Conservation (phyloP, 2,329 filamentous ascomycete genomes). For the Diplodia seriata region DNA sequence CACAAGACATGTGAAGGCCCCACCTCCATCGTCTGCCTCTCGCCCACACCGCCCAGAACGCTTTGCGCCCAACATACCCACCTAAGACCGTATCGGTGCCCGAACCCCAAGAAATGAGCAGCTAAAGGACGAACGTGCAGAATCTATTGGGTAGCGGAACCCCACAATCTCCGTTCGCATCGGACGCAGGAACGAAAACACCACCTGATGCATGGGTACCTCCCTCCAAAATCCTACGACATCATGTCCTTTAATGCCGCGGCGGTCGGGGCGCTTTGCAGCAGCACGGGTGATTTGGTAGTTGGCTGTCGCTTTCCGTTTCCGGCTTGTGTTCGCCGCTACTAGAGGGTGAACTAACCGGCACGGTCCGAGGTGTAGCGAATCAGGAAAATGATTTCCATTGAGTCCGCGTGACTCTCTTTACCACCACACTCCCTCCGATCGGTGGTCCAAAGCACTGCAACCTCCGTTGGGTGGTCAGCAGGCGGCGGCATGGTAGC, state of each 20-base stretch:
- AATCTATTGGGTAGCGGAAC: neutral
- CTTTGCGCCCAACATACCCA: neutral
- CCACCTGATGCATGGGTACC: neutral
- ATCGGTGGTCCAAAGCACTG: neutral
- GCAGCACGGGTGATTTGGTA: neutral
- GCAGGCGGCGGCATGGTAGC: slow-evolving; percentile 2
- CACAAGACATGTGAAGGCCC: neutral
- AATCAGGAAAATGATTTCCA: slow-evolving; percentile 1
- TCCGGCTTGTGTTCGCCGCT: neutral
- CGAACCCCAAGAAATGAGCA: neutral
- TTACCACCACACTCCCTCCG: neutral
- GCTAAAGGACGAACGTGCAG: neutral
- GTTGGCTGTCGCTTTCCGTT: neutral
- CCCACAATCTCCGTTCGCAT: neutral
- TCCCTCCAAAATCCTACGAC: neutral
- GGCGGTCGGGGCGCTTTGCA: neutral
- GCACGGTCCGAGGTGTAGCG: slow-evolving; percentile 9
- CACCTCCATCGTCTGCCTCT: neutral
- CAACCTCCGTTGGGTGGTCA: neutral
- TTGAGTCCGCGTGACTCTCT: neutral
- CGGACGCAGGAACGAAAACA: neutral
- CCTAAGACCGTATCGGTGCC: neutral
- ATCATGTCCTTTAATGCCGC: slow-evolving; percentile 1
- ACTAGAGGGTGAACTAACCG: neutral
- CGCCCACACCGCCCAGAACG: neutral